Base-by-base conservation (phyloP, 2,329 filamentous ascomycete genomes). In the Dryadomyces quercivorus region DNA sequence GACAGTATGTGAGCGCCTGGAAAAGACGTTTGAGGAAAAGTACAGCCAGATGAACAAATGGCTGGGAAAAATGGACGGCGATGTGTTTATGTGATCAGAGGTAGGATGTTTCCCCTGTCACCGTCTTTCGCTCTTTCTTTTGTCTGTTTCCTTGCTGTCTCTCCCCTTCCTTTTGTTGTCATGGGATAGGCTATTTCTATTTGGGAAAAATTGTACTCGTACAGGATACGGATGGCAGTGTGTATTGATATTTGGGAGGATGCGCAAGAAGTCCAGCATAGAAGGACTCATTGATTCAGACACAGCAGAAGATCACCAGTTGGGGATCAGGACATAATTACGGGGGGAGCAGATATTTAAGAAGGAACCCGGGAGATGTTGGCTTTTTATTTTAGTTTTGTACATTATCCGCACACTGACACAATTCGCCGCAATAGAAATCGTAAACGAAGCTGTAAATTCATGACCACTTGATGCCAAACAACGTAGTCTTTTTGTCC, bases 401-500 rank as follows among this genome's bases (percentile, higher is more conserved):
- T 42, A 42, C 38, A 42, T 5, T 42, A 42, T 5, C 16, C 12
- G 12, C 38, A 42, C 38, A 42, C 12, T 42, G 38, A 42, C 38
- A n/a, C 38, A 42, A 42, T 42, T 8, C 26, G 26, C 8, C 4
- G 26, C 26, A 31, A 31, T 31, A 31, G 26, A 31, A 31, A 31
- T 31, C 26, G 26, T 31, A 31, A 31, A 31, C 26, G 26, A 31
- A 31, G 8, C 8, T 8, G 26, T 31, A 31, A 31, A 31, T 20
- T 58, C 53, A 74, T 46, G 62, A 67, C 81, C 81, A 85, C 57
- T 75, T 80, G 34, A 85, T 75, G 6, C 82, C 82, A 61, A 85
- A 82, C 48, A 85, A 67, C 59, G 73, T 83, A 44, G 76, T 68
- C 54, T 74, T 75, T 7, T 67, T 60, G 44, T 55, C 54, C 3